Conservation (phyloP, 2,329 filamentous ascomycete species). For the Plectosphaerella plurivora region DNA sequence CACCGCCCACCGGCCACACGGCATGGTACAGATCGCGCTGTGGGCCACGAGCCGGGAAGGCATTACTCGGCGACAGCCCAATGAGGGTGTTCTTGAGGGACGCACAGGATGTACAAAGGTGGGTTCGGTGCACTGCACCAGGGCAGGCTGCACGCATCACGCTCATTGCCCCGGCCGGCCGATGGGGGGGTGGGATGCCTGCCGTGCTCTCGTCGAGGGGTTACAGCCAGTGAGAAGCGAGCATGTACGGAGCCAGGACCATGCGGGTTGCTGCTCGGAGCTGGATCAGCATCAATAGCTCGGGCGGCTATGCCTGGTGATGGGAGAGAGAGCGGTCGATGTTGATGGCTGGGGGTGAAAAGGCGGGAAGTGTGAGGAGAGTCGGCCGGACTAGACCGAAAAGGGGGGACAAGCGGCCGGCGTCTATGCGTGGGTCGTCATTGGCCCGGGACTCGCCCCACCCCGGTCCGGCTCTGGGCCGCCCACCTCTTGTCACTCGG, state of each 20-base stretch:
- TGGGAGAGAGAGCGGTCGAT: background rate
- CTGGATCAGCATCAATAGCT: background rate
- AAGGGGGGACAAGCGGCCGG: background rate
- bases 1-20: background rate
- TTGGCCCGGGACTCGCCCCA: background rate
- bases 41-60: slow-evolving; percentile 7
- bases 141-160: slow-evolving; percentile 7
- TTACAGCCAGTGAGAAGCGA: background rate
- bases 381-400: background rate
- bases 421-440: background rate
- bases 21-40: slow-evolving; percentile 7
- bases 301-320: background rate
- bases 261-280: background rate
- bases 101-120: background rate
- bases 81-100: slow-evolving; percentile 6
- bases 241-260: background rate
- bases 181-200: slow-evolving; percentile 1
- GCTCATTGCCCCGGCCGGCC: slow-evolving; percentile 7
- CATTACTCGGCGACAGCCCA: slow-evolving; percentile 8
- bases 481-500: background rate
- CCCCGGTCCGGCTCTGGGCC: background rate
- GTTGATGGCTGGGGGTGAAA: too few relatives aligned
- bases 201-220: background rate
- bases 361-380: background rate
- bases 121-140: slow-evolving; percentile 8